phyloP scores from a whole-genome alignment of 176 grass and related monocot species.

The Triticum dicoccoides region DNA sequence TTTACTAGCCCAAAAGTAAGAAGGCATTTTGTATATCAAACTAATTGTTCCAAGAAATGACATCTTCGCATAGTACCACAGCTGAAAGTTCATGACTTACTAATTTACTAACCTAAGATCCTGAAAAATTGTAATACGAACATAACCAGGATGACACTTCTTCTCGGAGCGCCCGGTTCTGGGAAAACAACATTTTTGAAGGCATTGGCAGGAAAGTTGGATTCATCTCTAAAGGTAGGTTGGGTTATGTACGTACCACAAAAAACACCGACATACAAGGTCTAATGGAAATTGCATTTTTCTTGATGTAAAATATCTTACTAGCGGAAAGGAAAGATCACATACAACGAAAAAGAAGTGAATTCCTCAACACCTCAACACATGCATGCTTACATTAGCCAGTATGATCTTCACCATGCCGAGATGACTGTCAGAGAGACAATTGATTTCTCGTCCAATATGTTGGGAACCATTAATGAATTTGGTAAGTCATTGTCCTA shows the following conservation, averaged over 20 bases:
- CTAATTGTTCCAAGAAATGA: background rate
- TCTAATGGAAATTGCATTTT: background rate
- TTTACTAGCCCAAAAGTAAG: background rate
- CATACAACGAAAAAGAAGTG: slow-evolving; percentile 52
- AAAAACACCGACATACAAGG: too few relatives aligned
- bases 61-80: background rate
- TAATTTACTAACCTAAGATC: background rate
- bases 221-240: slow-evolving; percentile 41
- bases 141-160: slow-evolving; percentile 59
- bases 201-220: slow-evolving; percentile 51
- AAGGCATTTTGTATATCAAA: background rate
- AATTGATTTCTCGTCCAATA: slow-evolving; percentile 40
- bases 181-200: slow-evolving; percentile 62
- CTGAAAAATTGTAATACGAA: background rate
- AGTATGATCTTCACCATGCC: slow-evolving; percentile 56
- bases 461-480: slow-evolving; percentile 38
- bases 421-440: slow-evolving; percentile 75
- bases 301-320: background rate
- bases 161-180: slow-evolving; percentile 61
- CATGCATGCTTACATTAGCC: slow-evolving; percentile 50
- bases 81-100: background rate
- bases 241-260: too few relatives aligned
- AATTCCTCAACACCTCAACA: background rate
- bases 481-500: slow-evolving; percentile 28
- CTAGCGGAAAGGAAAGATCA: slow-evolving; percentile 48